phyloP scores from a whole-genome alignment of 768 basidiomycete genomes.

The Lenzites betulinus region DNA sequence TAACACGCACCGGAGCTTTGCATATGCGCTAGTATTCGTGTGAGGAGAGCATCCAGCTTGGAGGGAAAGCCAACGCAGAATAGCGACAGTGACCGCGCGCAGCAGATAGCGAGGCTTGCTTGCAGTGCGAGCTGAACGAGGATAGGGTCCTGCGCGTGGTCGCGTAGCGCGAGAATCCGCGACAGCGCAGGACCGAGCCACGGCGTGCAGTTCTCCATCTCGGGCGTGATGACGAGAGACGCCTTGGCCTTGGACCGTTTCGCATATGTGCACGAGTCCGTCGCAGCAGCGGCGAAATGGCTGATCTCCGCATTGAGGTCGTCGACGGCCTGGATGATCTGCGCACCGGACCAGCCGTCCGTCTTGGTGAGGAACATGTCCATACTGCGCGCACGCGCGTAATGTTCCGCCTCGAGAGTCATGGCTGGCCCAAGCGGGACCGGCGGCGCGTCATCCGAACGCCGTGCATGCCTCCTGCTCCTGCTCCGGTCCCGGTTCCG shows the following conservation, averaged over 20 bases:
- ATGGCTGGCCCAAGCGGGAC: slow-evolving; percentile 20
- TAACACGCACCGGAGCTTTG: slow-evolving; percentile 24
- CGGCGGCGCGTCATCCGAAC: slow-evolving; percentile 28
- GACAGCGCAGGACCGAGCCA: slow-evolving; percentile 67
- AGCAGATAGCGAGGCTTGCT: slow-evolving; percentile 66
- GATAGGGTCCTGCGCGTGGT: slow-evolving; percentile 75
- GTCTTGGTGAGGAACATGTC: slow-evolving; percentile 75
- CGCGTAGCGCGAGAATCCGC: slow-evolving; percentile 58
- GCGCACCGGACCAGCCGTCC: slow-evolving; percentile 74
- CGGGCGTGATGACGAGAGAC: slow-evolving; percentile 7
- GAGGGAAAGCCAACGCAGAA: slow-evolving; percentile 78
- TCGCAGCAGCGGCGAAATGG: slow-evolving; percentile 76
- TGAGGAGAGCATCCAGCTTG: slow-evolving; percentile 64
- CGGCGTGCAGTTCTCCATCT: slow-evolving; percentile 51
- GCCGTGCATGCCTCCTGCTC: slow-evolving; percentile 20
- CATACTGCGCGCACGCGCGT: slow-evolving; percentile 55
- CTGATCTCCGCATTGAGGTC: slow-evolving; percentile 81
- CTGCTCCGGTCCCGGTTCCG: slow-evolving; percentile 25
- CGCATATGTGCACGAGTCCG: slow-evolving; percentile 53
- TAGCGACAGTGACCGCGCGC: slow-evolving; percentile 64
- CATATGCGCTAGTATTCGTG: slow-evolving; percentile 29
- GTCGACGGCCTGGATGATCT: slow-evolving; percentile 76
- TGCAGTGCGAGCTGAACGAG: slow-evolving; percentile 78
- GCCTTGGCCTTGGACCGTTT: slow-evolving; percentile 28
- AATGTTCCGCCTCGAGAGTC: slow-evolving; percentile 49